Percentiles rank a stretch among this genome's conserved stretches.
Evolutionary conservation across 164 flowering plant genomes (phyloP).

Genomic region (Platanus orientalis): DNA sequence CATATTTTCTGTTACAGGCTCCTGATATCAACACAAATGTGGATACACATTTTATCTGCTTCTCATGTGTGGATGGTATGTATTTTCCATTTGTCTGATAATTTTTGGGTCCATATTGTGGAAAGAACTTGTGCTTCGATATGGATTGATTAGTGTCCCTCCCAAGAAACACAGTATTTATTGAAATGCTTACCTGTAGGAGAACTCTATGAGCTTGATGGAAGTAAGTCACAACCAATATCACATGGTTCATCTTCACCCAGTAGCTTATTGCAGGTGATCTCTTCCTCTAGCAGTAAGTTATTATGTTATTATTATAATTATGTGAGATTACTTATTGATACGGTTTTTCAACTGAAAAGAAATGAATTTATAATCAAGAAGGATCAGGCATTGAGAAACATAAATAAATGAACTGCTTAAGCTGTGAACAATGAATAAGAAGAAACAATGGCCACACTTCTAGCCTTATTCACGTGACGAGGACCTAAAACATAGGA

Average conservation of each 20-base stretch:
- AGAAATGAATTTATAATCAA: too few relatives aligned
- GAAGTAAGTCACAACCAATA: constrained; percentile 72
- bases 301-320: too few relatives aligned
- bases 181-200: constrained; percentile 31
- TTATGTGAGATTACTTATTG: too few relatives aligned
- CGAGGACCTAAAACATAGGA: too few relatives aligned
- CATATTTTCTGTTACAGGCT: constrained; percentile 42
- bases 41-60: constrained; percentile 90
- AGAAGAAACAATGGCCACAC: too few relatives aligned
- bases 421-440: too few relatives aligned
- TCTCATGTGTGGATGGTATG: constrained; percentile 81
- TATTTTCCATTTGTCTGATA: not conserved
- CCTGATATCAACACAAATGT: constrained; percentile 37
- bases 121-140: not conserved
- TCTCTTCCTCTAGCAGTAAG: too few relatives aligned
- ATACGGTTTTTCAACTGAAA: too few relatives aligned
- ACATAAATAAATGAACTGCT: too few relatives aligned
- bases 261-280: constrained; percentile 62
- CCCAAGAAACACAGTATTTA: not conserved
- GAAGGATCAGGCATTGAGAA: too few relatives aligned
- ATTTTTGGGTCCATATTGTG: not conserved
- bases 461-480: too few relatives aligned
- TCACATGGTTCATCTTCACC: constrained; percentile 85
- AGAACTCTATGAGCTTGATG: constrained; percentile 87
- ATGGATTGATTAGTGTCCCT: too few relatives aligned